Base-by-base conservation (phyloP, 2,329 filamentous ascomycete genomes). In the Penicillium sp. region DNA sequence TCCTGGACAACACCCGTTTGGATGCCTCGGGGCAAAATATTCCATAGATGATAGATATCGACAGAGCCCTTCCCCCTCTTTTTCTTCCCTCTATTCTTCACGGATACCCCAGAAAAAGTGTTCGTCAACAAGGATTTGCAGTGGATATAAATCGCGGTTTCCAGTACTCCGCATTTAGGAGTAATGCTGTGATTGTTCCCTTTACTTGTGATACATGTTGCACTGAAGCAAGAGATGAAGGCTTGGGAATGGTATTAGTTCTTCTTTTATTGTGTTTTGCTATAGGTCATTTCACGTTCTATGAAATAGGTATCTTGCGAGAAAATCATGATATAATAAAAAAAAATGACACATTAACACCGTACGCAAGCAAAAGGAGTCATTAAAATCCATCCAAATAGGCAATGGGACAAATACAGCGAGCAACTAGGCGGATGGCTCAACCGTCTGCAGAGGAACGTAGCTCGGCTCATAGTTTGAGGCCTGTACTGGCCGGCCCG, bases 401-500 rank as follows among this genome's bases (percentile, higher is more conserved):
- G n/a, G 48, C 54, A 58, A 51, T 47, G 26, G 11, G 26, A 61
- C 21, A 31, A 44, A 59, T 26, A 31, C 8, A 45, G 47, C 47
- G 19, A n/a, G 46, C 29, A 64, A 21, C 30, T 53, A 74, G 50
- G 70, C 72, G 60, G 69, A 69, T 41, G 76, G 71, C 58, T 82
- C 81, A 11, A 82, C 78, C 5, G 75, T 79, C 64, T 79, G 77
- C 26, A 83, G 69, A 3, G 80, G 80, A 21, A 83, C 76, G 67
- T 83, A 83, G 50, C 54, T 56, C 4, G 80, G 74, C 41, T 81
- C 75, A 57, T 55, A 45, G 19, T 31, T 78, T 73, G 44, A 71
- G 65, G 56, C 68, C 63, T 46, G 61, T 62, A n/a, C 65, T 57
- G 35, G 63, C 66, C 69, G 70, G 26, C 72, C 73, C 35, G 73